Percentiles rank a stretch among this genome's conserved stretches.
phyloP scores from a whole-genome alignment of 768 basidiomycete genomes.

The Boletus sp. region DNA sequence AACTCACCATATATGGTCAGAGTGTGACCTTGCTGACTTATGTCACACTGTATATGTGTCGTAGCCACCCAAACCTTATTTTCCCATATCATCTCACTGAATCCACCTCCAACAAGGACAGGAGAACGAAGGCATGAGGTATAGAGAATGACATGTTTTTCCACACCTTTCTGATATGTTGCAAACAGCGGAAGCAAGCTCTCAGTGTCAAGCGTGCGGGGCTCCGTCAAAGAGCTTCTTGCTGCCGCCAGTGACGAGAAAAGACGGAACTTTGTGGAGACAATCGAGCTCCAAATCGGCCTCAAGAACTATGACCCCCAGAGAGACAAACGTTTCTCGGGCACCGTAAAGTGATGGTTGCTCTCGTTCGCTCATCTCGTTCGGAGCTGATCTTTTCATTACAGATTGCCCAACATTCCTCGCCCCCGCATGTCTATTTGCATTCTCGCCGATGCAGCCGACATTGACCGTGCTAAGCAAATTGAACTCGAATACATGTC shows the following conservation, averaged over 20 bases:
- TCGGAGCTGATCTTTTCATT: background rate
- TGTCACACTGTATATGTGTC: constrained; percentile 35
- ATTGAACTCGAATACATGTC: constrained; percentile 99
- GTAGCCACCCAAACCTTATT: constrained; percentile 33
- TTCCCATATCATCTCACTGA: constrained; percentile 24
- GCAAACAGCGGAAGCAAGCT: constrained; percentile 61
- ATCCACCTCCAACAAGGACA: constrained; percentile 13
- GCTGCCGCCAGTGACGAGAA: constrained; percentile 81
- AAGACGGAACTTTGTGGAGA: constrained; percentile 93
- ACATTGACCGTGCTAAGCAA: constrained; percentile 98
- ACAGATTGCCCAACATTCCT: constrained; percentile 91
- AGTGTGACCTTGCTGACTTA: constrained; percentile 21
- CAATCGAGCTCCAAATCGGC: constrained; percentile 93
- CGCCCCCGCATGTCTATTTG: constrained; percentile 99
- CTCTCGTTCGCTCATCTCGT: background rate
- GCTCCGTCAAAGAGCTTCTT: constrained; percentile 89
- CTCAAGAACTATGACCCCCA: constrained; percentile 99
- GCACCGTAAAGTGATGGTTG: constrained; percentile 81
- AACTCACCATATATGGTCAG: fast-evolving
- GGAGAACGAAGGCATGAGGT: constrained; percentile 33
- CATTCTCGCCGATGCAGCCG: constrained; percentile 98
- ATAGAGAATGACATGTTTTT: background rate
- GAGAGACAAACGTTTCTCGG: constrained; percentile 99
- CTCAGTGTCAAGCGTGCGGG: constrained; percentile 99
- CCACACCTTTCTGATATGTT: background rate